Evolutionary conservation across 2,329 filamentous ascomycete genomes (phyloP).

Genomic region (Lasiodiplodia citricola): DNA sequence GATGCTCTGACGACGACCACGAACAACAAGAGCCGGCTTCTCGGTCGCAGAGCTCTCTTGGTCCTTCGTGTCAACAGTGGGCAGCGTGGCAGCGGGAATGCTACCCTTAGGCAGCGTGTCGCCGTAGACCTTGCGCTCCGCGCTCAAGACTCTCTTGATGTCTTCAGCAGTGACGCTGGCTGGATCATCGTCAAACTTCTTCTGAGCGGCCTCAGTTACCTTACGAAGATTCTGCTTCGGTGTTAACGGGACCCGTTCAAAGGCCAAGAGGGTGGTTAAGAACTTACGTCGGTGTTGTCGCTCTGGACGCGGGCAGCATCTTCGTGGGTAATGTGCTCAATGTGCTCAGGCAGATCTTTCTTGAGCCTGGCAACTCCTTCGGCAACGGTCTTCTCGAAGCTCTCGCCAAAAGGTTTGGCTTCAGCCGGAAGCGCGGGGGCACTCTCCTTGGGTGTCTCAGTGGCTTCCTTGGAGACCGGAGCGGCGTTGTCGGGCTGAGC

Average conservation of each 20-base stretch:
- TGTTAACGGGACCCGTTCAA: background rate
- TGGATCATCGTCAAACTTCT: slow-evolving; percentile 36
- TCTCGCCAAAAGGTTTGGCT: background rate
- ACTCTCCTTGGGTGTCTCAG: background rate
- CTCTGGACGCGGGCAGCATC: slow-evolving; percentile 38
- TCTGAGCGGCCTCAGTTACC: background rate
- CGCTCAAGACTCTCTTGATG: slow-evolving; percentile 35
- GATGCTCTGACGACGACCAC: slow-evolving; percentile 26
- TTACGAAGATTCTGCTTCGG: slow-evolving; percentile 8
- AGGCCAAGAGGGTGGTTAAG: too few relatives aligned
- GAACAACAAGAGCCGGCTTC: background rate
- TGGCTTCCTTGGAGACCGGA: background rate
- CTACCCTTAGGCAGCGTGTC: slow-evolving; percentile 21
- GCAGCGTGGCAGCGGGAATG: slow-evolving; percentile 15
- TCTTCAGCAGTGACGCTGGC: slow-evolving; percentile 39
- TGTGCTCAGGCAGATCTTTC: slow-evolving; percentile 34
- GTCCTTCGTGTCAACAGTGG: slow-evolving; percentile 35
- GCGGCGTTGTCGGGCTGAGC: background rate
- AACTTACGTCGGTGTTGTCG: slow-evolving; percentile 27
- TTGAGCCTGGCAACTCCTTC: slow-evolving; percentile 30
- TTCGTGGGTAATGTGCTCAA: slow-evolving; percentile 39
- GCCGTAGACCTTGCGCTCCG: slow-evolving; percentile 18
- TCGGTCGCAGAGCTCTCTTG: background rate
- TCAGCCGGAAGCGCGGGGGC: background rate
- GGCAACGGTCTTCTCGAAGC: background rate